These are phyloP conservation scores for Penicillium sp. DNA, from an alignment of 2,329 filamentous ascomycete species.

Conservation along the genomic window DNA sequence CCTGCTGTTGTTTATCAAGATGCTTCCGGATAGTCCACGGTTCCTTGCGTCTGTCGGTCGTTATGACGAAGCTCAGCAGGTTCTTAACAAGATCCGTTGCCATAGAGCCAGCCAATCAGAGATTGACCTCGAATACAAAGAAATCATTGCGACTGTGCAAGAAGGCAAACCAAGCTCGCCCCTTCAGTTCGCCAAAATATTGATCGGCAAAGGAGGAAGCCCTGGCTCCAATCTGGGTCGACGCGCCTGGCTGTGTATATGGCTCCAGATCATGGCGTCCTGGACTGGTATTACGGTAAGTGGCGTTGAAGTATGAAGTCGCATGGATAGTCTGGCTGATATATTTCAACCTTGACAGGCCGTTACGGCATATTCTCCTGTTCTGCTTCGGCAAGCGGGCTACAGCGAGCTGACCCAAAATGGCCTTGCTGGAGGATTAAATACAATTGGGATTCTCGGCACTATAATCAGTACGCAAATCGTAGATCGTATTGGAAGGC, in stretches of 20 bases:
- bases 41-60: slow-evolving; percentile 28
- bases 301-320: no score
- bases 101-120: no score
- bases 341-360: slow-evolving; percentile 15
- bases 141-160: slow-evolving; percentile 29
- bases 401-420: slow-evolving; percentile 35
- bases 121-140: slow-evolving; percentile 29
- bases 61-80: slow-evolving; percentile 43
- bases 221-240: slow-evolving; percentile 30
- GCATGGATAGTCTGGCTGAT: no score
- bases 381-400: slow-evolving; percentile 24
- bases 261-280: slow-evolving; percentile 39
- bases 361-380: slow-evolving; percentile 32
- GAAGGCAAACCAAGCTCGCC: slow-evolving; percentile 31
- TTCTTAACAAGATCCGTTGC: slow-evolving; percentile 37
- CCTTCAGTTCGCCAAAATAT: slow-evolving; percentile 32
- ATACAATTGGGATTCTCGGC: slow-evolving; percentile 46
- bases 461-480: slow-evolving; percentile 47
- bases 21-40: slow-evolving; percentile 28
- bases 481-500: slow-evolving; percentile 44
- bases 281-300: slow-evolving; percentile 41
- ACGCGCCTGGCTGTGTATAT: slow-evolving; percentile 38
- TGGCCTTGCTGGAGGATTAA: slow-evolving; percentile 45
- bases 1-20: slow-evolving; percentile 24
- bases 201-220: slow-evolving; percentile 28